Percentiles rank a stretch among this genome's conserved stretches.
phyloP scores from a whole-genome alignment of 352 stramenopile genomes.

The Pythium phragmitis region DNA sequence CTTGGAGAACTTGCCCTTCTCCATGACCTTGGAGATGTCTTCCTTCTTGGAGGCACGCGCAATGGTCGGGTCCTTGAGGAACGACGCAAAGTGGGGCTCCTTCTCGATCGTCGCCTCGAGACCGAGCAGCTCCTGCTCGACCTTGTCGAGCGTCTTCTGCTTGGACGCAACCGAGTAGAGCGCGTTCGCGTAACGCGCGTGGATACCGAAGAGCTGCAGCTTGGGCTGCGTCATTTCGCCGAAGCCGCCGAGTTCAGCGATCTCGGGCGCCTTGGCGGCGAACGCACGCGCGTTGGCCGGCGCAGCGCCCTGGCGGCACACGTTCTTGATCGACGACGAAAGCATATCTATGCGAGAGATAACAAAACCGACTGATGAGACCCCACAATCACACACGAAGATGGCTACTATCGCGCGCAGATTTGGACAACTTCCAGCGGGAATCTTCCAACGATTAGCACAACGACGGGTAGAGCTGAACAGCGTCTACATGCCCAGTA shows the following conservation, averaged over 20 bases:
- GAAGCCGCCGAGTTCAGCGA: slow-evolving; percentile 71
- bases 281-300: slow-evolving; percentile 38
- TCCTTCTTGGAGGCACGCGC: slow-evolving; percentile 93
- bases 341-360: slow-evolving; percentile 40
- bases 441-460: not conserved
- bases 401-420: not conserved
- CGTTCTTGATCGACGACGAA: slow-evolving; percentile 73
- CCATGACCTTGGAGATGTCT: slow-evolving; percentile 89
- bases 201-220: slow-evolving; percentile 95
- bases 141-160: slow-evolving; percentile 73
- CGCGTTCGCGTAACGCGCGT: slow-evolving; percentile 96
- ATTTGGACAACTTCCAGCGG: not conserved
- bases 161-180: slow-evolving; percentile 95
- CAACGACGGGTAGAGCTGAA: not conserved
- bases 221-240: slow-evolving; percentile 84
- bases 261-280: slow-evolving; percentile 42
- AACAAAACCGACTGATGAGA: slow-evolving; percentile 2
- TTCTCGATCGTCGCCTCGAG: slow-evolving; percentile 81
- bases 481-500: not conserved
- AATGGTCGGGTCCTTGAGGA: slow-evolving; percentile 97
- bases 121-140: slow-evolving; percentile 89
- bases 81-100: slow-evolving; percentile 89
- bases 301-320: slow-evolving; percentile 36
- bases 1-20: slow-evolving; percentile 90
- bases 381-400: not conserved